Percentiles rank a stretch among this genome's conserved stretches.
Conservation (phyloP, 2,329 filamentous ascomycete genomes). For the Fusarium sp. region DNA sequence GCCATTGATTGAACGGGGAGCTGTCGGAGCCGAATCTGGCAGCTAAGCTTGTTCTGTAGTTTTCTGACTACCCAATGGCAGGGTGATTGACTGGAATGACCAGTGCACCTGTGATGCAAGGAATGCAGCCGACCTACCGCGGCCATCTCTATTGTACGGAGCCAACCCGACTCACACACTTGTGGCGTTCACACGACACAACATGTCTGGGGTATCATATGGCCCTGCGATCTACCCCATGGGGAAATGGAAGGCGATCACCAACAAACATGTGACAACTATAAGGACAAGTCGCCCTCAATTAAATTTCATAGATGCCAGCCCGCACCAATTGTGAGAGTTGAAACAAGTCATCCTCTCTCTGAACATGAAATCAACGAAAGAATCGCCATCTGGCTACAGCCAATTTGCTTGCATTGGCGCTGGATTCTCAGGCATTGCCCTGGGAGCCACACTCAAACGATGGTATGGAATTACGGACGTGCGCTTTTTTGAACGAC, state of each 20-base stretch:
- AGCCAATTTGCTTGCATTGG: not conserved
- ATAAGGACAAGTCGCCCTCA: not conserved
- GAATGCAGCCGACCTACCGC: not conserved
- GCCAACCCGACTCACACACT: not conserved
- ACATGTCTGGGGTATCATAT: not conserved
- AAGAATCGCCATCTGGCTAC: not conserved
- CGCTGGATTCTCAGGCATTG: not conserved
- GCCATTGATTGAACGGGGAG: rapidly evolving
- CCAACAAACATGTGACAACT: not conserved
- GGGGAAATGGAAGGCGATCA: not conserved
- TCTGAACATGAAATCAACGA: not conserved
- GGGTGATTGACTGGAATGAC: not conserved
- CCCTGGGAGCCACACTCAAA: not conserved
- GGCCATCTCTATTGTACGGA: not conserved
- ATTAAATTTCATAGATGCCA: not conserved
- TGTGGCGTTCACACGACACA: not conserved
- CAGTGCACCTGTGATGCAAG: not conserved
- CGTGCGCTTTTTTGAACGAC: not conserved
- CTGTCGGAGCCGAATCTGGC: not conserved
- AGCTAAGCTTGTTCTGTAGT: not conserved
- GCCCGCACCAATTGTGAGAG: not conserved
- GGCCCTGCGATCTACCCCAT: not conserved
- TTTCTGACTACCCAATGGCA: not conserved
- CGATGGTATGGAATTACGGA: not conserved
- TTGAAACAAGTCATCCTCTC: not conserved